Conservation (phyloP, 208 protist species). For the Wallacemonas collosoma region DNA sequence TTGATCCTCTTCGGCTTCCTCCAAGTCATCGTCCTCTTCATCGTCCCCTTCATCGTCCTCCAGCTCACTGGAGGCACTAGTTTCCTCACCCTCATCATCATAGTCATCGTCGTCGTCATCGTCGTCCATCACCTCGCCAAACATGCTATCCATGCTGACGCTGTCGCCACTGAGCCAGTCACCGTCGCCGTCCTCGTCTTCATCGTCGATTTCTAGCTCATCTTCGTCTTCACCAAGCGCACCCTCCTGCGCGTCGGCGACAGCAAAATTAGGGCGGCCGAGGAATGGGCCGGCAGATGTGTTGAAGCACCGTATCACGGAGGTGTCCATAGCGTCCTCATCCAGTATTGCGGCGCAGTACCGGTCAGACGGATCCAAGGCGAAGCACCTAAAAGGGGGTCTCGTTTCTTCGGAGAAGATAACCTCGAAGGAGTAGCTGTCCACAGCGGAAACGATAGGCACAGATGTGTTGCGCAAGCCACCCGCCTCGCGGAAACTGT, state of each 20-base stretch:
- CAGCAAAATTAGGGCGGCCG: conserved; percentile 60
- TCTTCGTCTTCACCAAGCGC: conserved; percentile 26
- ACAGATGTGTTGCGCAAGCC: conserved; percentile 30
- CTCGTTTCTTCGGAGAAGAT: conserved; percentile 81
- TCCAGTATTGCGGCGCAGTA: conserved; percentile 84
- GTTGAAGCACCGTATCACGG: conserved; percentile 72
- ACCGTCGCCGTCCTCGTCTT: conserved; percentile 52
- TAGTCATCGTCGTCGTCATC: conserved; percentile 36
- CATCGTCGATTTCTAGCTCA: conserved; percentile 37
- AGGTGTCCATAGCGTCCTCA: conserved; percentile 45
- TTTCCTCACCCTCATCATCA: conserved; percentile 22
- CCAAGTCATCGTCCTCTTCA: conserved; percentile 22
- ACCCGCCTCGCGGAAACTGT: conserved; percentile 77
- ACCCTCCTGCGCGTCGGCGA: conserved; percentile 39
- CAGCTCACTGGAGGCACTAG: conserved; percentile 14
- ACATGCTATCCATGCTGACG: background rate
- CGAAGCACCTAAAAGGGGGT: conserved; percentile 72
- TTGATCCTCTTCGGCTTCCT: conserved; percentile 26
- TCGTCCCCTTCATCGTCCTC: conserved; percentile 30
- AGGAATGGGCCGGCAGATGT: conserved; percentile 79
- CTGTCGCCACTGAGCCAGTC: conserved; percentile 21
- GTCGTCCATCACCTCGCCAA: conserved; percentile 39
- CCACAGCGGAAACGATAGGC: conserved; percentile 74
- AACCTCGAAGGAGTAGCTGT: conserved; percentile 76
- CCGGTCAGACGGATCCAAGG: conserved; percentile 81